Evolutionary conservation across 345 rosid genomes (phyloP), one percentile per base, ranked within the genome.

Genomic region (Citrus reticulata): DNA sequence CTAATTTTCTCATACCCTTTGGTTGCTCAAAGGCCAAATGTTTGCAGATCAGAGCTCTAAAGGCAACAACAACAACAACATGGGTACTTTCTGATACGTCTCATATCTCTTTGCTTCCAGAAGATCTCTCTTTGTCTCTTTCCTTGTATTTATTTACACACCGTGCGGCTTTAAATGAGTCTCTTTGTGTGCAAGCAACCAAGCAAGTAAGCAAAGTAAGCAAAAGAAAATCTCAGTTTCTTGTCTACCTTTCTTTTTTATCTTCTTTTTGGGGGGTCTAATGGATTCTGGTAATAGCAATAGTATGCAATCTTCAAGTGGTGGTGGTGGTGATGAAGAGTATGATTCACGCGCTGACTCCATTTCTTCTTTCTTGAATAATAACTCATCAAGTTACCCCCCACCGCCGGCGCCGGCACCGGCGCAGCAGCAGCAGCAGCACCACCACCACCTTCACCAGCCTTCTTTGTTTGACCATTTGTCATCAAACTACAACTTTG

Each of bases 271-370:
- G 32, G 19, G 22, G 11, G 0, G 22, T 19, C 58, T 62, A 32
- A 95, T 93, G 98, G 97, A 91, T 84, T 95, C 98, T 71, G 91
- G 88, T 73, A 91, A 93, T 72, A 90, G 92, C 54, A 93, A 93
- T 34, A 93, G 98, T 81, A 81, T 90, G 85, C 97, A 92, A 77
- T 93, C 97, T 32, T 93, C 98, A 17, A 91, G 93, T 74, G 94
- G 92, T 8, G 91, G 88, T 17, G 51, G 51, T 11, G 51, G 51
- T 46, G 96, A 89, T 72, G 96, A 91, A 7, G 97, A 94, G 83
- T 90, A 88, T 63, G 95, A 93, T 75, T 90, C 97, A 84, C 93
- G 91, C 84, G 89, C 88, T 30, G 93, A 86, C 30, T 84, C 92
- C 20, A 81, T 91, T 71, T 82, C 92, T 11, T 83, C 90, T 77